Evolutionary conservation across 2,329 filamentous ascomycete genomes (phyloP), one percentile per base, ranked within the genome.

Genomic region (Fusarium torulosum): DNA sequence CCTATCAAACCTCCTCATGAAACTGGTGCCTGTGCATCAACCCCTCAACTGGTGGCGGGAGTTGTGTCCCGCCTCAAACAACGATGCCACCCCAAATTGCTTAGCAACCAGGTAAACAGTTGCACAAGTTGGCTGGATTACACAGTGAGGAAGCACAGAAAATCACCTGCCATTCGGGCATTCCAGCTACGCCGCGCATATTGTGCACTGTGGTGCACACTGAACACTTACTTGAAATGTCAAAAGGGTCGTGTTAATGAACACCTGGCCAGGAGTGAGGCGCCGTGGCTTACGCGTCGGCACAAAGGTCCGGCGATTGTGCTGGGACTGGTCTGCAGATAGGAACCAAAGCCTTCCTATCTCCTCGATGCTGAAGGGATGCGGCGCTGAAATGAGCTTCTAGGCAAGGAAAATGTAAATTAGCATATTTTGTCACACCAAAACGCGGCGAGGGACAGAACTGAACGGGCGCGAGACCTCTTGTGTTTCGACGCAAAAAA

Each of bases 231-330:
- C 29, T 33, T 7, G 29, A 15, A 33, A 33, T 23, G 20, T 20
- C 25, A 11, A 21, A 23, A 19, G 20, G 19, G 19, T 23, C 25
- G 27, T 41, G 8, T 25, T 19, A 14, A n/a, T n/a, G 21, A 6
- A 6, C 3, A n/a, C 3, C 25, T 9, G 11, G 19, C 25, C 20
- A 53, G 27, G 35, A 21, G 40, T 29, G 54, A 49, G 23, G 29
- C 42, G 23, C 37, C 33, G 52, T 58, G 45, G 59, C 60, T 64
- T 45, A 53, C 60, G 59, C 29, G 41, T 63, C 41, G 44, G 21
- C n/a, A 38, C 21, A 19, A 25, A 38, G 10, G 35, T 40, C 38
- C 33, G 40, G 27, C 35, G 52, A 31, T 27, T 45, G 33, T 33
- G 27, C 31, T 17, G 19, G 29, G 21, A 15, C 2, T 6, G 7